These are phyloP conservation scores for Alternaria conjuncta DNA, from an alignment of 2,329 filamentous ascomycete species.

Conservation along the genomic window DNA sequence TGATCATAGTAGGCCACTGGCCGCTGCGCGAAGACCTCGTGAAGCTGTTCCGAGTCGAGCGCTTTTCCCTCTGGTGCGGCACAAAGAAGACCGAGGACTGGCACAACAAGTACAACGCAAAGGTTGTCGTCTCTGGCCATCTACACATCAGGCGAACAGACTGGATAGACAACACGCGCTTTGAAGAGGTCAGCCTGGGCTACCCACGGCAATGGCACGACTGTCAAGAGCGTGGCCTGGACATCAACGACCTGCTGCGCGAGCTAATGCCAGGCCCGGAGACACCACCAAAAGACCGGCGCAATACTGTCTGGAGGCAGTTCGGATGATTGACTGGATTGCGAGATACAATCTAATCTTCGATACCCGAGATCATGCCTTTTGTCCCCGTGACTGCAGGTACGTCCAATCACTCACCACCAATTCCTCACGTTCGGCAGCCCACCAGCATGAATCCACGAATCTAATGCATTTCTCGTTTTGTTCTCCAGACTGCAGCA, in stretches of 20 bases:
- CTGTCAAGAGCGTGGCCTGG: slow-evolving; percentile 50
- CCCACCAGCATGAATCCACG: not conserved
- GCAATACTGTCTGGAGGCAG: slow-evolving; percentile 36
- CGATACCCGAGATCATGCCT: slow-evolving; percentile 4
- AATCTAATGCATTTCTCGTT: slow-evolving; percentile 2
- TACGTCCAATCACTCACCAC: slow-evolving; percentile 12
- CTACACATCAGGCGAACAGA: slow-evolving; percentile 56
- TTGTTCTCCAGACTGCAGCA: not conserved
- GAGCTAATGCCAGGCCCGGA: slow-evolving; percentile 55
- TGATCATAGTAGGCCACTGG: slow-evolving; percentile 57
- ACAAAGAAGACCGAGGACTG: slow-evolving; percentile 56
- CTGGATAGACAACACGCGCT: slow-evolving; percentile 55
- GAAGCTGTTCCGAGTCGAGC: slow-evolving; percentile 50
- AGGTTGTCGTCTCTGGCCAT: slow-evolving; percentile 56
- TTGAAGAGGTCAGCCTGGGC: slow-evolving; percentile 56
- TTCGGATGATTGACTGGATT: slow-evolving; percentile 26
- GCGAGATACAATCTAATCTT: not conserved
- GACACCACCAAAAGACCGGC: slow-evolving; percentile 30
- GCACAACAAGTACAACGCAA: slow-evolving; percentile 55
- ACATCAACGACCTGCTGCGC: slow-evolving; percentile 54
- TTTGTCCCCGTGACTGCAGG: slow-evolving; percentile 7
- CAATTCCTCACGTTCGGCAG: slow-evolving; percentile 6
- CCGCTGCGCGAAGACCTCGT: slow-evolving; percentile 55
- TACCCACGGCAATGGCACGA: slow-evolving; percentile 57
- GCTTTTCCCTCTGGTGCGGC: slow-evolving; percentile 57